These are phyloP conservation scores for Sclerotinia sclerotiorum DNA, from an alignment of 2,329 filamentous ascomycete genomes.

Conservation along the genomic window DNA sequence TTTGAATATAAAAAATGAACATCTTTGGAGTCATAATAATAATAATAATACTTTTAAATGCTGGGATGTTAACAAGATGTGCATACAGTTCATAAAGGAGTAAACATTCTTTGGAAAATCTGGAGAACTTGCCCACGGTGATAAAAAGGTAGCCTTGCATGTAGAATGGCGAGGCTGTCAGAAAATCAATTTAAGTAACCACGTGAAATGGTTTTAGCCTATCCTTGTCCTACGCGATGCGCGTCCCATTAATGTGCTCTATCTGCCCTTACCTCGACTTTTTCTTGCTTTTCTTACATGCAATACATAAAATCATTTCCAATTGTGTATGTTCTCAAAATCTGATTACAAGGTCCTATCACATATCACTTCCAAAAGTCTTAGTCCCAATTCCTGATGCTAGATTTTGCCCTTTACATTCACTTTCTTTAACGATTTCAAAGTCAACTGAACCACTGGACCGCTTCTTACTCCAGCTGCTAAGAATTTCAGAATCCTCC, in stretches of 20 bases:
- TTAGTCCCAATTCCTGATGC: background rate
- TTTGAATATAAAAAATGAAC: background rate
- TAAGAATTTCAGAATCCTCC: slow-evolving; percentile 7
- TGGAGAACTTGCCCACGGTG: background rate
- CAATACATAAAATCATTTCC: background rate
- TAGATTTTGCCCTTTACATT: background rate
- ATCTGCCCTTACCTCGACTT: background rate
- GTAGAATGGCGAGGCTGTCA: slow-evolving; percentile 2
- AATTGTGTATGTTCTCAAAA: slow-evolving; percentile 9
- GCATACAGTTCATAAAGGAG: no score
- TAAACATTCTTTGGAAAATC: no score
- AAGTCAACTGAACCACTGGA: background rate
- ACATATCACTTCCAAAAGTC: background rate
- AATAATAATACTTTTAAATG: no score
- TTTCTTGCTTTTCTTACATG: background rate
- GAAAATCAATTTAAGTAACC: slow-evolving; percentile 16
- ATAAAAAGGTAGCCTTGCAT: slow-evolving; percentile 11
- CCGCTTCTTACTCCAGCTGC: background rate
- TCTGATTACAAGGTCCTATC: background rate
- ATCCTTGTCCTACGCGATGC: slow-evolving; percentile 26
- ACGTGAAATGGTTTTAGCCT: background rate
- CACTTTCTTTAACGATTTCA: slow-evolving; percentile 4
- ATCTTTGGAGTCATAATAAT: no score
- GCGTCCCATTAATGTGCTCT: background rate
- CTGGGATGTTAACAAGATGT: background rate